Evolutionary conservation across 768 basidiomycete genomes (phyloP).

Genomic region (Lactarius deliciosus): DNA sequence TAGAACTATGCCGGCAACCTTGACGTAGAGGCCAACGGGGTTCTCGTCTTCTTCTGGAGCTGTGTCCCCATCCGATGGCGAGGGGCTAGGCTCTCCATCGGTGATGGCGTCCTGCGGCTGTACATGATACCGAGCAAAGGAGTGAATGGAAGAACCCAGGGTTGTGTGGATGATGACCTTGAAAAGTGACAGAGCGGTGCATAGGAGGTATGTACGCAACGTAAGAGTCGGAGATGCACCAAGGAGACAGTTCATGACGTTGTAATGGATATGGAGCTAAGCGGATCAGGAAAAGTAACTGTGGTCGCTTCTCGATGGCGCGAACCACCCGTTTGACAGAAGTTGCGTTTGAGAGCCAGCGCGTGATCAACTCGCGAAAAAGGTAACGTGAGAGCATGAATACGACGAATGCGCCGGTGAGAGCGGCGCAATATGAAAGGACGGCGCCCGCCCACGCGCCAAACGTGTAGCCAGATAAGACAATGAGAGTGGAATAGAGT

Average conservation of each 20-base stretch:
- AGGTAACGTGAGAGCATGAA: conserved; percentile 77
- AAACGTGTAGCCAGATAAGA: conserved; percentile 89
- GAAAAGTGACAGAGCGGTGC: conserved; percentile 82
- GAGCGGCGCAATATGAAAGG: conserved; percentile 84
- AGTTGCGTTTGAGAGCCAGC: conserved; percentile 66
- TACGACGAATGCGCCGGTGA: conserved; percentile 80
- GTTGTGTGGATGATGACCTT: conserved; percentile 91
- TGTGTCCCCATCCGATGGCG: conserved; percentile 13
- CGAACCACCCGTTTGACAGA: conserved; percentile 79
- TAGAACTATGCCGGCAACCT: conserved; percentile 64
- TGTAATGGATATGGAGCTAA: conserved; percentile 91
- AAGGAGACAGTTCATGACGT: conserved; percentile 93
- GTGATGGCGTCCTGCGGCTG: conserved; percentile 30
- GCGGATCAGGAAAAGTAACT: conserved; percentile 87
- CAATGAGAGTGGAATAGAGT: conserved; percentile 90
- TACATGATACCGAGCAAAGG: conserved; percentile 68
- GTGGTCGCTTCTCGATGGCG: conserved; percentile 85
- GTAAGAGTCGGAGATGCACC: conserved; percentile 84
- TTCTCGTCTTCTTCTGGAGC: conserved; percentile 45
- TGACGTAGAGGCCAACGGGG: conserved; percentile 56
- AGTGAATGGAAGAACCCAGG: conserved; percentile 81
- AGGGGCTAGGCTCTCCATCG: conserved; percentile 28
- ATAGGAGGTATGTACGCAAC: conserved; percentile 71
- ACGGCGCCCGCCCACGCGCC: conserved; percentile 81
- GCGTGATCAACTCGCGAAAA: conserved; percentile 66